phyloP scores from a whole-genome alignment of 306 rosid species.

The Vigna trinervia region DNA sequence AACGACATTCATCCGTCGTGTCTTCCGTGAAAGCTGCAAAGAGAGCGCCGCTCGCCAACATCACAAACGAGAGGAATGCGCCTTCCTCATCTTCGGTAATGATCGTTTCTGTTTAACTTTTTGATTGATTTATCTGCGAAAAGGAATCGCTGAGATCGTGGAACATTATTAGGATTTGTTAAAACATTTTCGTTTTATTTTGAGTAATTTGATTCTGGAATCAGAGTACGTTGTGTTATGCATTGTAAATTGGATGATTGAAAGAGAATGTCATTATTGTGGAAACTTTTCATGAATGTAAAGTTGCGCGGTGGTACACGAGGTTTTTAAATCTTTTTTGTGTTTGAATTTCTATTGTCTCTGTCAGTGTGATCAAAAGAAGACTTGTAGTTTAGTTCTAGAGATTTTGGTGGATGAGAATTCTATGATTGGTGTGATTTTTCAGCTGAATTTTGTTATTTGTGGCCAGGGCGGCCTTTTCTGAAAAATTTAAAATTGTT shows the following conservation, averaged over 20 bases:
- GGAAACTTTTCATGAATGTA: neutral
- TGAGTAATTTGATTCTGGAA: neutral
- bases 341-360: neutral
- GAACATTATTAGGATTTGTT: neutral
- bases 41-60: conserved; percentile 71
- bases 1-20: conserved; percentile 57
- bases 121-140: neutral
- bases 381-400: neutral
- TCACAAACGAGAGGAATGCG: conserved; percentile 61
- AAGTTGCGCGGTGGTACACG: neutral
- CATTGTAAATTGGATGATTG: neutral
- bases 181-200: too few relatives aligned
- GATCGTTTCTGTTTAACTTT: neutral
- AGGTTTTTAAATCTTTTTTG: neutral
- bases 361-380: neutral
- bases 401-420: conserved; percentile 7
- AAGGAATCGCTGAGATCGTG: neutral
- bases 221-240: neutral
- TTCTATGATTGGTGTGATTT: neutral
- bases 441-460: conserved; percentile 1
- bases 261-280: neutral
- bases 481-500: neutral
- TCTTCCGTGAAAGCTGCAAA: conserved; percentile 59
- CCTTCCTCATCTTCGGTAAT: conserved; percentile 57
- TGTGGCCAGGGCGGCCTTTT: neutral